phyloP scores from a whole-genome alignment of 768 basidiomycete species.

The Butyriboletus loyo region DNA sequence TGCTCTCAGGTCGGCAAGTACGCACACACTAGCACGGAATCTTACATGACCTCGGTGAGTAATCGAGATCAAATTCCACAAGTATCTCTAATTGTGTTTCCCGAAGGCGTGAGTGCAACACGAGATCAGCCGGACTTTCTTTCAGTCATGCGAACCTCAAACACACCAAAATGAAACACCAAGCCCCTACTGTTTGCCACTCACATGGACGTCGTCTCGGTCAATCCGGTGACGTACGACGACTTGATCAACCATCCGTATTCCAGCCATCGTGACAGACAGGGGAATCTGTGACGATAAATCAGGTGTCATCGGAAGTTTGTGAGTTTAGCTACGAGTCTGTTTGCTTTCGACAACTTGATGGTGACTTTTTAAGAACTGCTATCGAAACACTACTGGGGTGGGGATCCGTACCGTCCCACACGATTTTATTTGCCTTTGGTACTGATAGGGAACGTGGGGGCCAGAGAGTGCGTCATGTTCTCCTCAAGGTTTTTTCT shows the following conservation, averaged over 20 bases:
- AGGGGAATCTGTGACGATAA: constrained; percentile 48
- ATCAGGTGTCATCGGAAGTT: constrained; percentile 32
- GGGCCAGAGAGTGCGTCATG: constrained; percentile 34
- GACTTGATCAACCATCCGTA: constrained; percentile 50
- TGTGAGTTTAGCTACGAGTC: constrained; percentile 23
- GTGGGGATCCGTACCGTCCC: constrained; percentile 30
- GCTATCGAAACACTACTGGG: constrained; percentile 27
- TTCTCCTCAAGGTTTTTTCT: neutral
- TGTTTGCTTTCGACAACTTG: neutral
- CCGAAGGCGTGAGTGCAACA: constrained; percentile 48
- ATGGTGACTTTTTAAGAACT: constrained; percentile 13
- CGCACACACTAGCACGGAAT: constrained; percentile 44
- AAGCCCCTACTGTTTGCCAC: constrained; percentile 56
- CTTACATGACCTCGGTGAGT: constrained; percentile 47
- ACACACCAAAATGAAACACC: constrained; percentile 49
- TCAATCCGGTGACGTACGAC: constrained; percentile 41
- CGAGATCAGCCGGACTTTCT: neutral
- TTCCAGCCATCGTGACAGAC: too few species aligned
- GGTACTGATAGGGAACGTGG: constrained; percentile 46
- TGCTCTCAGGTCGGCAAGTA: constrained; percentile 27
- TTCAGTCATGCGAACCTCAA: constrained; percentile 45
- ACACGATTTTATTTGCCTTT: constrained; percentile 34
- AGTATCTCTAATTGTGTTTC: constrained; percentile 44
- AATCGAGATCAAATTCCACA: constrained; percentile 24
- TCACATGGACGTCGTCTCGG: constrained; percentile 52